These are phyloP conservation scores for Sarocladium oryzae DNA, from an alignment of 2,329 filamentous ascomycete genomes.

Conservation along the genomic window DNA sequence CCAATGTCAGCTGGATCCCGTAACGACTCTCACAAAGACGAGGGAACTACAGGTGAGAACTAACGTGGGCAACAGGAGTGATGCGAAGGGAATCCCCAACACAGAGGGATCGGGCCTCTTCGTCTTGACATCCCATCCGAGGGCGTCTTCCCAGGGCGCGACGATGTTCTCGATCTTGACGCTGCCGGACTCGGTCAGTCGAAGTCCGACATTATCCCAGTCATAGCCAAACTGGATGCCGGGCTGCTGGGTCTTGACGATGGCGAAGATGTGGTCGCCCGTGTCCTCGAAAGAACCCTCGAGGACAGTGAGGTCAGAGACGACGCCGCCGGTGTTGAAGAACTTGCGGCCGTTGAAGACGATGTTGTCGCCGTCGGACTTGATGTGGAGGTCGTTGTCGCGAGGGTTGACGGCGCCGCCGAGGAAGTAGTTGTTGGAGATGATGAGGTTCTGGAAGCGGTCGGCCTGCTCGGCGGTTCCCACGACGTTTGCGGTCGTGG, in stretches of 20 bases:
- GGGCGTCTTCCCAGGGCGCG: constrained; percentile 52
- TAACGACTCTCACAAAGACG: no score
- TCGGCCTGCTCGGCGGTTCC: constrained; percentile 55
- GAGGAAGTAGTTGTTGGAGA: constrained; percentile 59
- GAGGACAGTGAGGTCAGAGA: constrained; percentile 59
- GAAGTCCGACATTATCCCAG: constrained; percentile 59
- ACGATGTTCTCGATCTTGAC: constrained; percentile 53
- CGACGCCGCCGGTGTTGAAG: constrained; percentile 62
- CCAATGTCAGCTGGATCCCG: neutral
- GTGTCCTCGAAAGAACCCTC: constrained; percentile 56
- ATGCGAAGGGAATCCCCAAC: constrained; percentile 47
- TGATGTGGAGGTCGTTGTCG: constrained; percentile 54
- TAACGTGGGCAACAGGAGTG: constrained; percentile 52
- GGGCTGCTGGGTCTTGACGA: constrained; percentile 50
- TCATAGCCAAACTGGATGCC: constrained; percentile 54
- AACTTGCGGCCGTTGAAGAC: constrained; percentile 57
- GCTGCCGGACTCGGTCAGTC: constrained; percentile 57
- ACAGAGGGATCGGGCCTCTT: constrained; percentile 45
- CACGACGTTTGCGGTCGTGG: constrained; percentile 52
- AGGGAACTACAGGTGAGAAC: constrained; percentile 15
- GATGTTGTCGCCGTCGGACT: constrained; percentile 44
- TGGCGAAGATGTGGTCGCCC: constrained; percentile 54
- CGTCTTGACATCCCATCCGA: constrained; percentile 49
- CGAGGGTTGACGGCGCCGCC: constrained; percentile 61
- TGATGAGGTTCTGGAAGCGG: constrained; percentile 48